Evolutionary conservation across 192 early-diverging fungal species (phyloP), one percentile per base, ranked within the genome.

Genomic region (Backusella parvicylindrica): DNA sequence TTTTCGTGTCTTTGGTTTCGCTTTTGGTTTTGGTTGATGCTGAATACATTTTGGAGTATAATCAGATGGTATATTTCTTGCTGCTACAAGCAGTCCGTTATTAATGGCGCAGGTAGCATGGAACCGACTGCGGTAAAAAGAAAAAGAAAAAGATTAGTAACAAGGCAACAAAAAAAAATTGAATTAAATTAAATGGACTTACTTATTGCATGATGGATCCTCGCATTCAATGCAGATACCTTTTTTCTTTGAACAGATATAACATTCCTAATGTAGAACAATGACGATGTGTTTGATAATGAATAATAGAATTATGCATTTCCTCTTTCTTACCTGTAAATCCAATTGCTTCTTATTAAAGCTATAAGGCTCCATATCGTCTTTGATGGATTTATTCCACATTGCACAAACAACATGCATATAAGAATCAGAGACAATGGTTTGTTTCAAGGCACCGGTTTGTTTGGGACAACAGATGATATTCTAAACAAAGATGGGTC

Each of bases 401-500:
- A 77, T 71, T 16, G 86, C 86, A 73, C 86, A 87, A 13, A 82
- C 84, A 1, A 83, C 81, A 71, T 87, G 86, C 67, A 85, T 85
- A 68, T 82, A 87, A 32, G 73, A 65, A 41, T 79, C 82, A 36
- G 78, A 77, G 13, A 75, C 70, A 9, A 73, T 79, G 1, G 86
- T 85, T 28, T 81, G 78, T 50, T 83, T 84, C 63, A 85, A 79
- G 11, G 84, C 84, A 18, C 86, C 84, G 13, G 71, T 68, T 31
- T 36, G 74, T 35, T 69, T 71, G 16, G 77, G 81, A 63, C 86
- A 87, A 32, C 86, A 87, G 43, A 81, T 77, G 16, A 75, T 74
- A 56, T 77, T 83, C 86, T 86, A 76, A 35, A 32, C 0, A 47
- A 23, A 43, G 53, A 0, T 33, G 2, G 4, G 32, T 3, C 0